Base-by-base conservation (phyloP, 345 rosid genomes). In the Reutealis trisperma region DNA sequence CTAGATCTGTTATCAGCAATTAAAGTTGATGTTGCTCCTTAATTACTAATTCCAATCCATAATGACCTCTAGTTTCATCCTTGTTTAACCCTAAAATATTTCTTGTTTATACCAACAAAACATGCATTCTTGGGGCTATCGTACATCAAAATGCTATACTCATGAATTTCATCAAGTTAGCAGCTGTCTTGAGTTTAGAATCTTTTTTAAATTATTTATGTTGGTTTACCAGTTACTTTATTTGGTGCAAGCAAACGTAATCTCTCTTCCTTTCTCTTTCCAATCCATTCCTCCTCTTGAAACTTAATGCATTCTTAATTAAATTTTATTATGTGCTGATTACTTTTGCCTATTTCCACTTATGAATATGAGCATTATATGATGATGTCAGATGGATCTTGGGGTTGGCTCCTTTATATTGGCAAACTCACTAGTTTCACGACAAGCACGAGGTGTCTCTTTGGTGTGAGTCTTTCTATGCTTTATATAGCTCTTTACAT, bases 371-470 rank as follows among this genome's bases (percentile, higher is more conserved):
- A 44, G 10, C 27, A 54, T 70, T 63, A 14, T 75, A 44, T 62
- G 21, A 79, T 75, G 81, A 22, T 80, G 27, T 85, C 85, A 93
- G 98, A 93, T 93, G 99, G 98, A 93, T 88, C 88, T 93, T 75
- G 99, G 99, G 47, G 98, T 96, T 71, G 99, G 98, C 71, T 93
- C 96, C 76, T 96, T 96, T 89, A 89, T 92, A 42, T 54, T 92
- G 57, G 89, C 89, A 55, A 91, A 93, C 82, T 84, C 99, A 74
- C 78, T 93, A 74, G 92, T 90, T 74, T 95, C 97, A 72, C 87
- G 90, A 19, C 94, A 93, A 91, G 98, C 99, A 51, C 88, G 94
- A 22, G 76, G 85, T 51, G 54, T 87, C 78, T 83, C 89, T 69
- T 84, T 91, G 68, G 76, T 73, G 97, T 93, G 64, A 80, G 97